These are phyloP conservation scores for Aphanoascus verrucosus DNA, from an alignment of 2,329 filamentous ascomycete genomes.

Conservation along the genomic window DNA sequence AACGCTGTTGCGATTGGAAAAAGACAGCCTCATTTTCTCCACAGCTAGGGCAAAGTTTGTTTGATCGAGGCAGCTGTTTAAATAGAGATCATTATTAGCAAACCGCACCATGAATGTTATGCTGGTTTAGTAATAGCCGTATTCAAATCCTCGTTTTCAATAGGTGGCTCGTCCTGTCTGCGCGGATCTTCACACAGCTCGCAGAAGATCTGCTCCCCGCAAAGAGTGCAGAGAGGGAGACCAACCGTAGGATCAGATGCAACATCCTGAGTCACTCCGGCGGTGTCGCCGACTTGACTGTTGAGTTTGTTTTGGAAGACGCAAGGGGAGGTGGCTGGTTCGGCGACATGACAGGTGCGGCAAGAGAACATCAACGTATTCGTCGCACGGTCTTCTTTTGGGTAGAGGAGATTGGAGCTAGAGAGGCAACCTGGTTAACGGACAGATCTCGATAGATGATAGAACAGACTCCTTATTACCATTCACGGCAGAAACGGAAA, in stretches of 20 bases:
- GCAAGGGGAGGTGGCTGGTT: slow-evolving; percentile 75
- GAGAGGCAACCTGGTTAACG: slow-evolving; percentile 16
- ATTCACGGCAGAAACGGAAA: slow-evolving; percentile 97
- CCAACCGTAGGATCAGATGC: slow-evolving; percentile 97
- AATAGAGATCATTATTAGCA: slow-evolving; percentile 24
- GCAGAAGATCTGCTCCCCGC: slow-evolving; percentile 30
- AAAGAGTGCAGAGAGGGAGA: slow-evolving; percentile 51
- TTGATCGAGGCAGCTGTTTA: slow-evolving; percentile 74
- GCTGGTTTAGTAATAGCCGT: neutral
- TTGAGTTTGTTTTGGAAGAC: slow-evolving; percentile 93
- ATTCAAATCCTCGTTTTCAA: neutral
- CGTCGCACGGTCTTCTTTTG: slow-evolving; percentile 78
- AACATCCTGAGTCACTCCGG: slow-evolving; percentile 94
- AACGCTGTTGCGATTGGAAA: slow-evolving; percentile 97
- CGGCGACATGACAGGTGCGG: slow-evolving; percentile 86
- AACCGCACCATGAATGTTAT: slow-evolving; percentile 14
- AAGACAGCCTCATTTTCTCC: slow-evolving; percentile 85
- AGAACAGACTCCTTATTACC: slow-evolving; percentile 44
- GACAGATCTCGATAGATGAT: neutral
- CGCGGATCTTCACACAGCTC: neutral
- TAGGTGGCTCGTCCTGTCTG: neutral
- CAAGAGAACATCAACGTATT: slow-evolving; percentile 89
- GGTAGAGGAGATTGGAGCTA: slow-evolving; percentile 93
- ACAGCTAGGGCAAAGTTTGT: slow-evolving; percentile 76
- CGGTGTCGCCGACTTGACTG: slow-evolving; percentile 84